Evolutionary conservation across 257 asterid species (phyloP).

Genomic region (Plantago ovata): DNA sequence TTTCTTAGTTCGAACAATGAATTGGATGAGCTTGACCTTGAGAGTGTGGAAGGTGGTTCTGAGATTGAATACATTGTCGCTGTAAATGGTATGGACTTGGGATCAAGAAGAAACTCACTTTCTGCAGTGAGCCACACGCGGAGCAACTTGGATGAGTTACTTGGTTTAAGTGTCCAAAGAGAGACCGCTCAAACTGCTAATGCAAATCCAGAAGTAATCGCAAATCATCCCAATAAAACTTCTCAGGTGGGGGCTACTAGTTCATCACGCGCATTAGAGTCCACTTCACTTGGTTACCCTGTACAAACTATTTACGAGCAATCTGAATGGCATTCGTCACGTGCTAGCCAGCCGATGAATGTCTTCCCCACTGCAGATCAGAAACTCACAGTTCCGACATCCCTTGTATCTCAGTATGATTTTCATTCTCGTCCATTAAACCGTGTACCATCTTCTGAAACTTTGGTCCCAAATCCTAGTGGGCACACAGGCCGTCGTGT

Average conservation of each 20-base stretch:
- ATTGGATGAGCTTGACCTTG: conserved; percentile 66
- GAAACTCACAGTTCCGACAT: conserved; percentile 21
- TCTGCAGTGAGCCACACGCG: conserved; percentile 48
- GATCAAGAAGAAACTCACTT: conserved; percentile 66
- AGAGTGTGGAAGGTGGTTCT: conserved; percentile 51
- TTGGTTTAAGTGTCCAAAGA: conserved; percentile 44
- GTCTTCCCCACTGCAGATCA: conserved; percentile 30
- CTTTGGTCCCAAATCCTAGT: conserved; percentile 29
- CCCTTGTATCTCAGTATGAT: conserved; percentile 28
- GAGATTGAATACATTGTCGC: conserved; percentile 80
- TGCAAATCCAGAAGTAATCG: conserved; percentile 30
- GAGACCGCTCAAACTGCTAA: conserved; percentile 39
- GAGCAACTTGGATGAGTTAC: conserved; percentile 68
- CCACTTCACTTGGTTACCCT: conserved; percentile 15
- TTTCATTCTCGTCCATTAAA: conserved; percentile 40
- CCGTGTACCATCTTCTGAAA: conserved; percentile 36
- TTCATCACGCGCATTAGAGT: conserved; percentile 39
- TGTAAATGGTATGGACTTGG: conserved; percentile 76
- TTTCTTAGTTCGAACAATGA: conserved; percentile 64
- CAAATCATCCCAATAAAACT: conserved; percentile 38
- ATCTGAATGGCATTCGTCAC: conserved; percentile 21
- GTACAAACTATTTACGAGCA: not conserved
- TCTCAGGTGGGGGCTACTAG: conserved; percentile 38
- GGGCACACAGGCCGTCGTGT: conserved; percentile 35
- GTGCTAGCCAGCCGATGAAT: conserved; percentile 34